These are phyloP conservation scores for Amaranthus palmeri DNA, from an alignment of 148 eudicot genomes.

Conservation along the genomic window DNA sequence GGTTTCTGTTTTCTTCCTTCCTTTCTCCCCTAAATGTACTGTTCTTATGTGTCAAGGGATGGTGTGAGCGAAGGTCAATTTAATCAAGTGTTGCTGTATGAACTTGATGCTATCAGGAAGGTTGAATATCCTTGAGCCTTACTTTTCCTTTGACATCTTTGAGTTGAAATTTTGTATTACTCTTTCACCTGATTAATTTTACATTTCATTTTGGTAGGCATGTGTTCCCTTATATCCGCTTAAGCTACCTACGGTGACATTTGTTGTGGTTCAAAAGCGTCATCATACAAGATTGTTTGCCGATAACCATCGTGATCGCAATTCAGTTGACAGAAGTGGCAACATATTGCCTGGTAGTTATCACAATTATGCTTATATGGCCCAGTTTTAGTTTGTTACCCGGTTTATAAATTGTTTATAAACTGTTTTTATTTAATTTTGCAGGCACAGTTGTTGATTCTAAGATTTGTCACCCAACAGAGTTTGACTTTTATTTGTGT, in stretches of 20 bases:
- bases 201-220: constrained; percentile 36
- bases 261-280: constrained; percentile 86
- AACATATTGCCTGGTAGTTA: constrained; percentile 67
- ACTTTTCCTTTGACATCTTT: not conserved
- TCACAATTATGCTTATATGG: not conserved
- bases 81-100: constrained; percentile 69
- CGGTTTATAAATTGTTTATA: not conserved
- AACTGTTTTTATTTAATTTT: not conserved
- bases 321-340: constrained; percentile 60
- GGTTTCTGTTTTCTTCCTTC: not conserved
- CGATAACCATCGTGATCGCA: constrained; percentile 52
- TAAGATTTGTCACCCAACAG: constrained; percentile 92
- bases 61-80: constrained; percentile 87
- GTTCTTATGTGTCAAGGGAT: constrained; percentile 39
- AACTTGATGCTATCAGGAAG: constrained; percentile 78
- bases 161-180: not conserved
- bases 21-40: not conserved
- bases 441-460: constrained; percentile 94
- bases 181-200: not conserved
- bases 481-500: constrained; percentile 91
- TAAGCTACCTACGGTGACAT: constrained; percentile 90
- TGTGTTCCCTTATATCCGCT: constrained; percentile 77
- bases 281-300: constrained; percentile 91
- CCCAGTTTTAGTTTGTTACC: not conserved
- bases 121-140: constrained; percentile 20